These are phyloP conservation scores for Strigomonas culicis DNA, from an alignment of 208 protist species.

Conservation along the genomic window DNA sequence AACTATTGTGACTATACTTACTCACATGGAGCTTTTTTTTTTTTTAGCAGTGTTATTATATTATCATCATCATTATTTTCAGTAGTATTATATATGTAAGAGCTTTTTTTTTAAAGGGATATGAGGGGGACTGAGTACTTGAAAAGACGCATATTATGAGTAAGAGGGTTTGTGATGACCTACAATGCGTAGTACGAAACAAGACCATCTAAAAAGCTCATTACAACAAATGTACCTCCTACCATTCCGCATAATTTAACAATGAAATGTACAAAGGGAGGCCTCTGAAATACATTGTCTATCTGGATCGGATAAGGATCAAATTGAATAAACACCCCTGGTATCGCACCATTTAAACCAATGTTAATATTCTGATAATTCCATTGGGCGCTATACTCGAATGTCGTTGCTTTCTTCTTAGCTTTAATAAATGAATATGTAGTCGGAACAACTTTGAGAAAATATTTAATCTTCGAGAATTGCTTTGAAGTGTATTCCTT, in stretches of 20 bases:
- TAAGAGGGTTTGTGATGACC: neutral
- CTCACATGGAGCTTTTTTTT: neutral
- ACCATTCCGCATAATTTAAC: slow-evolving; percentile 84
- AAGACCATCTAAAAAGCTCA: slow-evolving; percentile 62
- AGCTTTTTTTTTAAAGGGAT: no score
- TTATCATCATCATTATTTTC: no score
- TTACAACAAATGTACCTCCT: slow-evolving; percentile 83
- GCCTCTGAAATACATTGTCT: slow-evolving; percentile 66
- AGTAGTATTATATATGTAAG: no score
- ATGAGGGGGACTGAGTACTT: no score
- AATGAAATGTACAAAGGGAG: slow-evolving; percentile 64
- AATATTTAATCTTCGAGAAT: slow-evolving; percentile 49
- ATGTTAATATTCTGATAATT: slow-evolving; percentile 24
- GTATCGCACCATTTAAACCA: slow-evolving; percentile 28
- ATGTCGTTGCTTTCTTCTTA: slow-evolving; percentile 26
- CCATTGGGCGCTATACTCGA: slow-evolving; percentile 72
- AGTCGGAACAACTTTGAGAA: slow-evolving; percentile 66
- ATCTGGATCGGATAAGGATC: slow-evolving; percentile 70
- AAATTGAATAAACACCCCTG: slow-evolving; percentile 50
- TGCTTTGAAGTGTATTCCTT: slow-evolving; percentile 16
- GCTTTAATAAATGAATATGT: slow-evolving; percentile 34
- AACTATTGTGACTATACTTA: neutral
- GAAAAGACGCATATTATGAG: neutral
- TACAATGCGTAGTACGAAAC: slow-evolving; percentile 22
- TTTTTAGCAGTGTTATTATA: neutral